These are phyloP conservation scores for Paraconiothyrium brasiliense DNA, from an alignment of 2,329 filamentous ascomycete genomes.

Conservation along the genomic window DNA sequence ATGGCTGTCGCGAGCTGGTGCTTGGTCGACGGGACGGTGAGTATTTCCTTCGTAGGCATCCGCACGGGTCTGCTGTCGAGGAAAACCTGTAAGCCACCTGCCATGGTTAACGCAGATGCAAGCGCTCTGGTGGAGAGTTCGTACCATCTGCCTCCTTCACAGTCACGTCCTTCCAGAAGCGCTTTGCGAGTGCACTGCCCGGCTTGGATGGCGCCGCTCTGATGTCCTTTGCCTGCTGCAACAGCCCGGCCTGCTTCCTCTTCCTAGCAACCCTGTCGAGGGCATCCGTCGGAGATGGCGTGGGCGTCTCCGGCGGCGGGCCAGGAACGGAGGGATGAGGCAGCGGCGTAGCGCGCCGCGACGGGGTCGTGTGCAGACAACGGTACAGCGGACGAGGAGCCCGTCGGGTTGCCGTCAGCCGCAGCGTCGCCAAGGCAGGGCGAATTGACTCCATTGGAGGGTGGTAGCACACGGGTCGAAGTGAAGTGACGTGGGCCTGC, in stretches of 20 bases:
- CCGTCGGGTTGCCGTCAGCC: slow-evolving; percentile 28
- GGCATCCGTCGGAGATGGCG: slow-evolving; percentile 58
- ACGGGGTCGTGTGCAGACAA: slow-evolving; percentile 54
- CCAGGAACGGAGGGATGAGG: slow-evolving; percentile 66
- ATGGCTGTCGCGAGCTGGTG: slow-evolving; percentile 84
- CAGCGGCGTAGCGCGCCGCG: slow-evolving; percentile 63
- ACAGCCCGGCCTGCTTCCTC: slow-evolving; percentile 59
- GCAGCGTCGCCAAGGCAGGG: slow-evolving; percentile 35
- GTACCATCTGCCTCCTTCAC: slow-evolving; percentile 70
- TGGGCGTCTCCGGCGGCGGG: slow-evolving; percentile 67
- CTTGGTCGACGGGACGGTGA: slow-evolving; percentile 79
- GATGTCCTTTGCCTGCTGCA: slow-evolving; percentile 57
- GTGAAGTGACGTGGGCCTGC: slow-evolving; percentile 4
- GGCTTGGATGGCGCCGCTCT: slow-evolving; percentile 56
- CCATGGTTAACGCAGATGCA: slow-evolving; percentile 20
- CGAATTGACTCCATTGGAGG: slow-evolving; percentile 40
- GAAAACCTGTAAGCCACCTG: slow-evolving; percentile 69
- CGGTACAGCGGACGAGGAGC: slow-evolving; percentile 38
- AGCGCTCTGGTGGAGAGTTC: slow-evolving; percentile 18
- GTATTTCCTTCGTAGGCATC: slow-evolving; percentile 74
- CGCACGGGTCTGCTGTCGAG: slow-evolving; percentile 84
- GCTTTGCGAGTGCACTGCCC: slow-evolving; percentile 66
- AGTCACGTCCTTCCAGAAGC: slow-evolving; percentile 89
- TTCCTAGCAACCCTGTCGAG: slow-evolving; percentile 59
- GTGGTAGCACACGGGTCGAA: background rate